Conservation (phyloP, 192 early-diverging fungal genomes). For the Backusella morwellensis region DNA sequence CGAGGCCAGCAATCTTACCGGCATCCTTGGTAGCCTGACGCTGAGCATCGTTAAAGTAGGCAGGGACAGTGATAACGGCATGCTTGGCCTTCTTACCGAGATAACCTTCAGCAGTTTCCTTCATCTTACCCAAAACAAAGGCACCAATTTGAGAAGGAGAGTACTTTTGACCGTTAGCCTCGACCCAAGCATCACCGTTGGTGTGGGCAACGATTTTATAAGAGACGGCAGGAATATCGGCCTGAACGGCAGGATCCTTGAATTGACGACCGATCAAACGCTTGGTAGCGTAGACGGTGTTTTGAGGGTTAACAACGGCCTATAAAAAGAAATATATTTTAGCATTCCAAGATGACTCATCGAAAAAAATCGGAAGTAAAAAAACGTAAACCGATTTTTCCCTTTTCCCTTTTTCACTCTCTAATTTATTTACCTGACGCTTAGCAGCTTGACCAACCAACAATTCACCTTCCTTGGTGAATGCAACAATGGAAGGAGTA, state of each 20-base stretch:
- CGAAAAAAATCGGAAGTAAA: background rate
- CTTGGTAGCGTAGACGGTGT: slow-evolving; percentile 98
- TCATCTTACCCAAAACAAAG: slow-evolving; percentile 99
- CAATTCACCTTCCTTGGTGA: slow-evolving; percentile 89
- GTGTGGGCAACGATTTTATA: slow-evolving; percentile 94
- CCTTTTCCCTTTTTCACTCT: background rate
- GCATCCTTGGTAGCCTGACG: slow-evolving; percentile 88
- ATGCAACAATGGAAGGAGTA: slow-evolving; percentile 88
- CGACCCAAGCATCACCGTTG: slow-evolving; percentile 99
- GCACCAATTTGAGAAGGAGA: slow-evolving; percentile 95
- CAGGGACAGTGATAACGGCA: slow-evolving; percentile 90
- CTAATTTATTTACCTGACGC: slow-evolving; percentile 64
- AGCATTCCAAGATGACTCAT: slow-evolving; percentile 7
- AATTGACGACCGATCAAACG: slow-evolving; percentile 95
- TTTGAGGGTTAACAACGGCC: slow-evolving; percentile 98
- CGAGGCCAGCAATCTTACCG: slow-evolving; percentile 76
- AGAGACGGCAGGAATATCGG: slow-evolving; percentile 86
- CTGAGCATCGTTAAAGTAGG: slow-evolving; percentile 90
- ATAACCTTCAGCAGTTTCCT: slow-evolving; percentile 88
- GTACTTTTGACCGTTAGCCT: slow-evolving; percentile 93
- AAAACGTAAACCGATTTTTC: background rate
- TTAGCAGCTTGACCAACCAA: slow-evolving; percentile 96
- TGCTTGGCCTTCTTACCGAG: slow-evolving; percentile 82
- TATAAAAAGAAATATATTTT: slow-evolving; percentile 15
- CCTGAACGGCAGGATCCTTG: slow-evolving; percentile 84